phyloP scores from a whole-genome alignment of 768 basidiomycete species.

The Collybia sp. region DNA sequence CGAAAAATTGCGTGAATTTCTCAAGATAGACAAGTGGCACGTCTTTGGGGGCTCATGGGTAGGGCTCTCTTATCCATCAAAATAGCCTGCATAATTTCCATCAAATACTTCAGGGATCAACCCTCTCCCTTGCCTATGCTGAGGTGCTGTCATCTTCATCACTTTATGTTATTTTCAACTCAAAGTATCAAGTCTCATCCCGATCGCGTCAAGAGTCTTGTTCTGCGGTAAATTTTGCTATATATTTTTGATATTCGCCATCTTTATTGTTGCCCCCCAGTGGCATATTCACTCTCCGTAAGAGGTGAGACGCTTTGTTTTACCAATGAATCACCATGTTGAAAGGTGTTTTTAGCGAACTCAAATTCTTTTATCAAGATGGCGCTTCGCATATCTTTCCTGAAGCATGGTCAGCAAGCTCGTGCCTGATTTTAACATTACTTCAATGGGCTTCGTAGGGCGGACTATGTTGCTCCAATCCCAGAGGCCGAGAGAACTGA shows the following conservation, averaged over 20 bases:
- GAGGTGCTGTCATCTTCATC: constrained; percentile 43
- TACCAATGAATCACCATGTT: background rate
- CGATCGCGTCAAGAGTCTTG: constrained; percentile 71
- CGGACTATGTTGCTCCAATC: constrained; percentile 76
- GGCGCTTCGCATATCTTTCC: constrained; percentile 82
- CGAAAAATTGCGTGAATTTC: constrained; percentile 72
- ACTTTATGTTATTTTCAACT: background rate
- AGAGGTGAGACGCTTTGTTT: constrained; percentile 41
- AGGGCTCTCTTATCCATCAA: constrained; percentile 11
- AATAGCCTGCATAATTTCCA: background rate
- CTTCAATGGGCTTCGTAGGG: constrained; percentile 41
- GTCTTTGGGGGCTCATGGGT: constrained; percentile 96
- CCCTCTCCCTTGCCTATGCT: constrained; percentile 80
- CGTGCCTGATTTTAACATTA: background rate
- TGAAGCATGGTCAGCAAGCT: constrained; percentile 66
- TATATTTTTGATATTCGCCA: background rate
- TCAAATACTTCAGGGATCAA: constrained; percentile 59
- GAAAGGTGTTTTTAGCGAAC: constrained; percentile 43
- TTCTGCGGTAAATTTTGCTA: constrained; percentile 52
- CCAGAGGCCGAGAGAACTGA: constrained; percentile 78
- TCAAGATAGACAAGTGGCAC: constrained; percentile 83
- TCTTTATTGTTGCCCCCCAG: constrained; percentile 25
- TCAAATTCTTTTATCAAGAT: constrained; percentile 90
- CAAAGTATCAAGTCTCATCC: constrained; percentile 59
- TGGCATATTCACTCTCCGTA: constrained; percentile 85